phyloP scores from a whole-genome alignment of 768 basidiomycete genomes.

The Kwoniella shandongensis region DNA sequence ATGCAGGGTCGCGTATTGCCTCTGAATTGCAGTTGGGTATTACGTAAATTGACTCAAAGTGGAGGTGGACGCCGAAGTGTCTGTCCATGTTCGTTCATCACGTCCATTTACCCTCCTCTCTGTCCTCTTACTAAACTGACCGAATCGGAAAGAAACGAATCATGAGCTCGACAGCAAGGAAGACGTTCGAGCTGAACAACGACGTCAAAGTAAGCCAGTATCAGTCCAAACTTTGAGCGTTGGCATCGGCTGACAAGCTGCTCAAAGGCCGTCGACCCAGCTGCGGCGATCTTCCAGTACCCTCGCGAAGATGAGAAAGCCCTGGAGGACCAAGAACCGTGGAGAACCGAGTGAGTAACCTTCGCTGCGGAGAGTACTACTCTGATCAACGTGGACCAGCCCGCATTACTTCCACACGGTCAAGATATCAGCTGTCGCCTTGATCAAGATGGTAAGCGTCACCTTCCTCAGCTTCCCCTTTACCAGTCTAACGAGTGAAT shows the following conservation, averaged over 20 bases:
- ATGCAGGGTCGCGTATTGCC: too few species aligned
- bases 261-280: constrained; percentile 32
- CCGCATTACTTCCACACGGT: constrained; percentile 59
- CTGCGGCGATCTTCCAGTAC: constrained; percentile 52
- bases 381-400: constrained; percentile 30
- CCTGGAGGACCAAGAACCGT: constrained; percentile 69
- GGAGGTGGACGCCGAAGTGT: constrained; percentile 8
- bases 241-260: constrained; percentile 3
- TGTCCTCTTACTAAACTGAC: neutral
- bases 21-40: too few species aligned
- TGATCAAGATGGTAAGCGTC: constrained; percentile 60
- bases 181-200: constrained; percentile 56
- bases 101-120: neutral
- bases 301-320: constrained; percentile 51
- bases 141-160: neutral
- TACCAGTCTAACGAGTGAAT: neutral
- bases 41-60: neutral
- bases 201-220: constrained; percentile 43
- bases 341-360: constrained; percentile 73
- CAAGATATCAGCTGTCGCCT: constrained; percentile 58
- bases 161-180: constrained; percentile 31
- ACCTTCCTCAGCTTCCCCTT: neutral
- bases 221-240: neutral
- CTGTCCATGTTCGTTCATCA: neutral
- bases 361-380: neutral